Conservation (phyloP, 2,329 filamentous ascomycete species). For the Colletotrichum sp. region DNA sequence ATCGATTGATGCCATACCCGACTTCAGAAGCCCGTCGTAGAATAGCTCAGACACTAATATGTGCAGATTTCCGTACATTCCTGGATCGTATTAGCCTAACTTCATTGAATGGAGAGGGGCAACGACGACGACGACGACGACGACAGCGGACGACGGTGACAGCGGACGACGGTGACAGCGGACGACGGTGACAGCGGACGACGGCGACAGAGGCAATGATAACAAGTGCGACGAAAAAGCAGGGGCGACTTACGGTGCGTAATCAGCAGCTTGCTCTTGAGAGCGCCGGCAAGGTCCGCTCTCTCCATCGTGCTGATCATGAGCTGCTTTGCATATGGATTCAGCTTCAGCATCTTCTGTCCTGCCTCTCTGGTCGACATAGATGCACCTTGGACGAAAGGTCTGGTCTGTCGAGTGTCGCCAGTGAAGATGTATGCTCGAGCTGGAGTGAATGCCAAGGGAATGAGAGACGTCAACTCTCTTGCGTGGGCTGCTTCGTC, state of each 20-base stretch:
- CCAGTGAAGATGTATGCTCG: slow-evolving; percentile 50
- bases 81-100: not conserved
- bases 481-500: slow-evolving; percentile 66
- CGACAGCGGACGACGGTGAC: too few relatives aligned
- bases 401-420: slow-evolving; percentile 49
- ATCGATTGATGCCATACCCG: slow-evolving; percentile 26
- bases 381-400: slow-evolving; percentile 38
- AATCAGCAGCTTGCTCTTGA: slow-evolving; percentile 36
- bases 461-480: slow-evolving; percentile 50
- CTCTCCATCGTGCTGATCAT: slow-evolving; percentile 42
- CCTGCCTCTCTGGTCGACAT: not conserved
- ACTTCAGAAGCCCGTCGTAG: slow-evolving; percentile 43
- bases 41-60: slow-evolving; percentile 46
- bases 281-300: slow-evolving; percentile 34
- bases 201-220: not conserved
- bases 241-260: slow-evolving; percentile 35
- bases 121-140: too few relatives aligned
- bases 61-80: slow-evolving; percentile 41
- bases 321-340: slow-evolving; percentile 11
- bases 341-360: not conserved
- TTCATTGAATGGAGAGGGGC: not conserved
- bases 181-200: not conserved
- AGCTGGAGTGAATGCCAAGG: slow-evolving; percentile 47
- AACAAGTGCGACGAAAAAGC: not conserved
- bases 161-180: not conserved